These are phyloP conservation scores for Protomyces gravidus DNA, from an alignment of 1,139 yeast species.

Conservation along the genomic window DNA sequence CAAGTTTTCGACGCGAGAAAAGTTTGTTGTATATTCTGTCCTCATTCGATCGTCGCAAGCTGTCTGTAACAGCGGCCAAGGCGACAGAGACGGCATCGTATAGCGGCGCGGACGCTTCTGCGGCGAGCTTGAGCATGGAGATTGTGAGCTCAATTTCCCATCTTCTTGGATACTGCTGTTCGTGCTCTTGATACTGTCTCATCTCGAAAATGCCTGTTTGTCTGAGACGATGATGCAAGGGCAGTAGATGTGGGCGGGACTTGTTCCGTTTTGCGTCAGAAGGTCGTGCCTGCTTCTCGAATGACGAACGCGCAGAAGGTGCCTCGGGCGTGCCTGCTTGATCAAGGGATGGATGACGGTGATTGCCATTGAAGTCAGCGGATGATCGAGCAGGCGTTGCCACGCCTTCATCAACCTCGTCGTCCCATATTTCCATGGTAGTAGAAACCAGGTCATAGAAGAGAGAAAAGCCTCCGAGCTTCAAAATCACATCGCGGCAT, in stretches of 20 bases:
- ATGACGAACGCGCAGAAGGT: background rate
- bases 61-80: slow-evolving; percentile 8
- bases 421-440: slow-evolving; percentile 8
- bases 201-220: slow-evolving; percentile 31
- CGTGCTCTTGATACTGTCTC: slow-evolving; percentile 28
- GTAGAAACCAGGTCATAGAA: slow-evolving; percentile 23
- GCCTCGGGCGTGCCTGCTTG: background rate
- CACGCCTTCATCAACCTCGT: background rate
- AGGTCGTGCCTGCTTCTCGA: background rate
- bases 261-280: background rate
- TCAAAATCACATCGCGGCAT: slow-evolving; percentile 16
- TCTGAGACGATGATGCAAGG: slow-evolving; percentile 24
- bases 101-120: slow-evolving; percentile 11
- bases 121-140: slow-evolving; percentile 10
- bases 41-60: slow-evolving; percentile 23
- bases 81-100: slow-evolving; percentile 20
- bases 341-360: background rate
- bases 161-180: slow-evolving; percentile 7
- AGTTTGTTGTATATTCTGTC: slow-evolving; percentile 25
- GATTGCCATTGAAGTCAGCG: background rate
- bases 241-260: slow-evolving; percentile 5
- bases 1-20: background rate
- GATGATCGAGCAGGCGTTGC: background rate
- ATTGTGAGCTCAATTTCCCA: slow-evolving; percentile 7
- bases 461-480: slow-evolving; percentile 23